Evolutionary conservation across 305 asterid genomes (phyloP).

Genomic region (Solanum hybrid): DNA sequence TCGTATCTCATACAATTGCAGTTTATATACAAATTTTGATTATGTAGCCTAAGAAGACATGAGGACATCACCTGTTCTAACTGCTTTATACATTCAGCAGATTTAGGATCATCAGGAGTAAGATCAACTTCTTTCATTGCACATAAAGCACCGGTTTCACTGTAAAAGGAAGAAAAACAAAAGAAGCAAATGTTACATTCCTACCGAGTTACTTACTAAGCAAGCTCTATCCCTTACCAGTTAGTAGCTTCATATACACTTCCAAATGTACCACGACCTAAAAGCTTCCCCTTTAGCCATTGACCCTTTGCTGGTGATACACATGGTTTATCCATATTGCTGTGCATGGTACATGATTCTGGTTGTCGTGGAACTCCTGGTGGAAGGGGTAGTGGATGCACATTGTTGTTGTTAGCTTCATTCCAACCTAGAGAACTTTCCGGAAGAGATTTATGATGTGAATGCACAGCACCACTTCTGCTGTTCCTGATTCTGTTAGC

Average conservation of each 20-base stretch:
- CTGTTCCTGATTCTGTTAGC: slow-evolving; percentile 14
- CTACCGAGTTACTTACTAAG: not conserved
- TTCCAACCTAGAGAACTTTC: slow-evolving; percentile 28
- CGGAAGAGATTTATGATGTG: slow-evolving; percentile 33
- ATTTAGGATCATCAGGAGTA: slow-evolving; percentile 63
- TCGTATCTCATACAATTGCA: not conserved
- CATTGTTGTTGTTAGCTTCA: slow-evolving; percentile 32
- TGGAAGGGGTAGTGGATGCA: slow-evolving; percentile 79
- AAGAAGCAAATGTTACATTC: not conserved
- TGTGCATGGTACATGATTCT: slow-evolving; percentile 22
- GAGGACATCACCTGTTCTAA: slow-evolving; percentile 62
- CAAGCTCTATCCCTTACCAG: slow-evolving; percentile 31
- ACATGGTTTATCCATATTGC: slow-evolving; percentile 34
- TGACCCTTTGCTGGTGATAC: slow-evolving; percentile 39
- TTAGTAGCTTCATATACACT: slow-evolving; percentile 78
- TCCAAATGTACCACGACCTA: slow-evolving; percentile 89
- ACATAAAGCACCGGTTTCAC: slow-evolving; percentile 86
- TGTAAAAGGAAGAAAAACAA: slow-evolving; percentile 20
- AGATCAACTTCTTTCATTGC: slow-evolving; percentile 85
- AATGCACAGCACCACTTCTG: slow-evolving; percentile 7
- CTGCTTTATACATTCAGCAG: slow-evolving; percentile 62
- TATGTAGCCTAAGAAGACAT: slow-evolving; percentile 8
- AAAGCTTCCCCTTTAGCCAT: slow-evolving; percentile 65
- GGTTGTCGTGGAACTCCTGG: slow-evolving; percentile 40
- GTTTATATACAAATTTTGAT: not conserved